Conservation (phyloP, 345 rosid genomes). For the Isatis tinctoria region DNA sequence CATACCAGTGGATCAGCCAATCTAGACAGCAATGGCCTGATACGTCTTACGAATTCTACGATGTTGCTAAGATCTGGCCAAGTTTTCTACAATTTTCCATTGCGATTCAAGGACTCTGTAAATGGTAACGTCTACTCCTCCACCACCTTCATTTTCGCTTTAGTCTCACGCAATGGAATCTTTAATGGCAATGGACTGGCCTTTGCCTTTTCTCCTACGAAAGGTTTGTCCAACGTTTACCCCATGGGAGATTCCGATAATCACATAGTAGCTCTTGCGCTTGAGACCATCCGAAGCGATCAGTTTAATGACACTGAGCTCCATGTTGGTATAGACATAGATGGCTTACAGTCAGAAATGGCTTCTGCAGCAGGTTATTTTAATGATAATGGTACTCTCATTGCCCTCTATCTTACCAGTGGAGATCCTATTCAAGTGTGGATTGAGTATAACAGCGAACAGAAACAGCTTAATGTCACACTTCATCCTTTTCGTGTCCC, state of each 20-base stretch:
- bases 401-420: constrained; percentile 18
- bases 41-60: constrained; percentile 43
- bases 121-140: neutral
- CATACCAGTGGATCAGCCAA: constrained; percentile 30
- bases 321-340: constrained; percentile 54
- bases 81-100: constrained; percentile 32
- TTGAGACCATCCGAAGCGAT: constrained; percentile 26
- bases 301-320: constrained; percentile 31
- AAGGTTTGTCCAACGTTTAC: constrained; percentile 16
- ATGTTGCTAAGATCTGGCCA: constrained; percentile 25
- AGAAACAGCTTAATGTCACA: constrained; percentile 39
- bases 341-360: constrained; percentile 22
- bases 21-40: constrained; percentile 37
- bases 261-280: constrained; percentile 38
- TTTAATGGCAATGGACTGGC: neutral
- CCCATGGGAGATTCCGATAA: neutral
- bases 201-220: constrained; percentile 19
- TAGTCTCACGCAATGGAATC: neutral
- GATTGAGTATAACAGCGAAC: constrained; percentile 44
- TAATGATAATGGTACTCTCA: constrained; percentile 1
- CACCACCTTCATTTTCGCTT: constrained; percentile 1
- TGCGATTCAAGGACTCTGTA: constrained; percentile 31
- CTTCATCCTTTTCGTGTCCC: constrained; percentile 27
- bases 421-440: constrained; percentile 43
- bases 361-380: constrained; percentile 35